Percentiles rank a stretch among this genome's conserved stretches.
These are phyloP conservation scores for Solanum stenotomum DNA, from an alignment of 257 asterid species.

Conservation along the genomic window DNA sequence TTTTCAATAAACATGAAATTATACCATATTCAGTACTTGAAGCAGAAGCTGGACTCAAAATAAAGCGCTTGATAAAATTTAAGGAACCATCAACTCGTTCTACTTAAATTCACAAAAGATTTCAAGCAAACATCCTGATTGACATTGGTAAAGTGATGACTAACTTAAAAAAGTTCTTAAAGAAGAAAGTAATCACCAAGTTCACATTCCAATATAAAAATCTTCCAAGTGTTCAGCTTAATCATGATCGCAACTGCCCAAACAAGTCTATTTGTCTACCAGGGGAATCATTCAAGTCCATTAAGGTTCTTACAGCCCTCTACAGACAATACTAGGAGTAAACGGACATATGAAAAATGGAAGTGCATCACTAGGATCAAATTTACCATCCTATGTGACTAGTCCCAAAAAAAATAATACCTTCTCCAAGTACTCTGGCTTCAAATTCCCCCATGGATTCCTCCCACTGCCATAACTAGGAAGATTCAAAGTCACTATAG, in stretches of 20 bases:
- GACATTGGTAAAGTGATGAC: neutral
- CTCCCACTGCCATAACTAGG: slow-evolving; percentile 98
- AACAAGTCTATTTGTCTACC: neutral
- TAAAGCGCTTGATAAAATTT: neutral
- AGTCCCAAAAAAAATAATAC: slow-evolving; percentile 13
- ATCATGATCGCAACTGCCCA: neutral
- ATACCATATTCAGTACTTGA: neutral
- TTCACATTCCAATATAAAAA: neutral
- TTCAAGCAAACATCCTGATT: neutral
- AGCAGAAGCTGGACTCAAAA: neutral
- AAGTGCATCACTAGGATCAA: neutral
- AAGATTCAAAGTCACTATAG: slow-evolving; percentile 82
- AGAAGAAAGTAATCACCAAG: neutral
- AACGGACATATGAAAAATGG: neutral
- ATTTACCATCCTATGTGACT: neutral
- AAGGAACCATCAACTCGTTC: neutral
- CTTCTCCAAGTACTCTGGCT: slow-evolving; percentile 79
- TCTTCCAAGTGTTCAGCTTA: neutral
- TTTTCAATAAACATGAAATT: neutral
- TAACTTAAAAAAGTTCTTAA: neutral
- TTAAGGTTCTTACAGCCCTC: neutral
- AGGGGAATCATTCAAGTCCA: neutral
- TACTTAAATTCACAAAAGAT: neutral
- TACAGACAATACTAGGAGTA: neutral
- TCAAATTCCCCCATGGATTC: slow-evolving; percentile 88